phyloP scores from a whole-genome alignment of 2,329 filamentous ascomycete species.

The Aspergillus brasiliensis region DNA sequence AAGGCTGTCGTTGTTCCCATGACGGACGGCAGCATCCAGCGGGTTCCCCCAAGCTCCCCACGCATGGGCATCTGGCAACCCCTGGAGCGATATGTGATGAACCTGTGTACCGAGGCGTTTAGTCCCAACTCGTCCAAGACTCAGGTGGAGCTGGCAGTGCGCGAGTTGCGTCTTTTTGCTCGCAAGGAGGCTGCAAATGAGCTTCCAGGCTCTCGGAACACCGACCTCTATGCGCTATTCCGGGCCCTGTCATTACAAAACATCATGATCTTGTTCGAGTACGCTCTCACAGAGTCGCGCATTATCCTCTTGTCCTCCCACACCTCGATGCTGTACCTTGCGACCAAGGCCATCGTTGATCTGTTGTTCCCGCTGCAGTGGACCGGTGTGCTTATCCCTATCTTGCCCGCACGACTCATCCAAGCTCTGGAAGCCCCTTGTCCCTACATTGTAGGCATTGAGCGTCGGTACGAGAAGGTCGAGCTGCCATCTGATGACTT shows the following conservation, averaged over 20 bases:
- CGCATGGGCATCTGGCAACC: constrained; percentile 94
- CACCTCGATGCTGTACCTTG: constrained; percentile 92
- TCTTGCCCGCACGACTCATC: constrained; percentile 82
- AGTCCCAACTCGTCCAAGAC: constrained; percentile 92
- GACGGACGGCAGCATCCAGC: constrained; percentile 80
- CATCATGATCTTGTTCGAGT: constrained; percentile 89
- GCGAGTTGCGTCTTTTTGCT: constrained; percentile 88
- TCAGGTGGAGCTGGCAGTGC: constrained; percentile 86
- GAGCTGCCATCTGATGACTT: constrained; percentile 89
- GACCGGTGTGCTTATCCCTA: constrained; percentile 91
- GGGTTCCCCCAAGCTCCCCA: constrained; percentile 85
- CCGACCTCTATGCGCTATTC: constrained; percentile 91
- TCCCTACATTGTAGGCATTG: constrained; percentile 95
- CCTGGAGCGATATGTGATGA: constrained; percentile 93
- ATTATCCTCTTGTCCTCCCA: constrained; percentile 97
- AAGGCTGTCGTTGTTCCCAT: constrained; percentile 92
- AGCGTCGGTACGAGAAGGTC: constrained; percentile 71
- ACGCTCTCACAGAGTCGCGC: constrained; percentile 85
- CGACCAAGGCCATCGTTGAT: constrained; percentile 81
- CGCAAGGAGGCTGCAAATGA: constrained; percentile 92
- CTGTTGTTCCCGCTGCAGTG: constrained; percentile 89
- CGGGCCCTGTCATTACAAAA: constrained; percentile 87
- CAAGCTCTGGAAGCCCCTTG: constrained; percentile 93
- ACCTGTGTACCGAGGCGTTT: constrained; percentile 91
- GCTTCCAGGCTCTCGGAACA: constrained; percentile 85